Conservation (phyloP, 495 filamentous ascomycete genomes). For the Tuber brumale region DNA sequence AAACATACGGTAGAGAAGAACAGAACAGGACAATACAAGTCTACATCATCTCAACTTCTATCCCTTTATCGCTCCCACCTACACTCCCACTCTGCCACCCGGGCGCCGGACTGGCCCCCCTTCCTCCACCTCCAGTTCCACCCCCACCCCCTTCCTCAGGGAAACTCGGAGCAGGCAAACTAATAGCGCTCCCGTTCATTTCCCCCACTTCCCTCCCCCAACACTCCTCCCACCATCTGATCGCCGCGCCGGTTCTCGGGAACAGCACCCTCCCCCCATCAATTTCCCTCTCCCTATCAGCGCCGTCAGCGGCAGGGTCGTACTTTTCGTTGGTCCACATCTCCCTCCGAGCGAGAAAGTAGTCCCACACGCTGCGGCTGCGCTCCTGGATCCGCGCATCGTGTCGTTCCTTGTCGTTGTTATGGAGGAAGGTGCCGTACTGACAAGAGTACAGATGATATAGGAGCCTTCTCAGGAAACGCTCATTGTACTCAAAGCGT, state of each 20-base stretch:
- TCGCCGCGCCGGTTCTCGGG: conserved; percentile 56
- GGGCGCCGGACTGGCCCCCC: conserved; percentile 25
- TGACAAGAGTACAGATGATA: conserved; percentile 96
- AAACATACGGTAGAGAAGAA: conserved; percentile 14
- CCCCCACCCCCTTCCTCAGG: conserved; percentile 3
- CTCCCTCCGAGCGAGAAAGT: conserved; percentile 70
- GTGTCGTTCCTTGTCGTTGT: conserved; percentile 82
- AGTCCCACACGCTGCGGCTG: conserved; percentile 91
- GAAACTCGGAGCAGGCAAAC: neutral
- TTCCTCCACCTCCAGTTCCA: conserved; percentile 16
- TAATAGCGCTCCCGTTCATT: conserved; percentile 64
- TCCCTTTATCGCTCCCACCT: conserved; percentile 15
- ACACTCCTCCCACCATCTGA: conserved; percentile 85
- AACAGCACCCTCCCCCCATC: conserved; percentile 80
- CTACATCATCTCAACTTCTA: conserved; percentile 45
- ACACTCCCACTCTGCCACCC: conserved; percentile 13
- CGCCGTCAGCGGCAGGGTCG: conserved; percentile 68
- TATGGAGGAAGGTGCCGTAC: conserved; percentile 93
- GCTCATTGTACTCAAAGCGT: conserved; percentile 94
- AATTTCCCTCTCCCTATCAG: conserved; percentile 49
- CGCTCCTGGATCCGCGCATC: conserved; percentile 64
- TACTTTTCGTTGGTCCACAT: conserved; percentile 80
- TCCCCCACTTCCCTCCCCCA: conserved; percentile 81
- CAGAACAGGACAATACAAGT: conserved; percentile 22
- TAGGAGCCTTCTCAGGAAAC: conserved; percentile 79